Conservation (phyloP, 768 basidiomycete genomes). For the Boletales sp. region DNA sequence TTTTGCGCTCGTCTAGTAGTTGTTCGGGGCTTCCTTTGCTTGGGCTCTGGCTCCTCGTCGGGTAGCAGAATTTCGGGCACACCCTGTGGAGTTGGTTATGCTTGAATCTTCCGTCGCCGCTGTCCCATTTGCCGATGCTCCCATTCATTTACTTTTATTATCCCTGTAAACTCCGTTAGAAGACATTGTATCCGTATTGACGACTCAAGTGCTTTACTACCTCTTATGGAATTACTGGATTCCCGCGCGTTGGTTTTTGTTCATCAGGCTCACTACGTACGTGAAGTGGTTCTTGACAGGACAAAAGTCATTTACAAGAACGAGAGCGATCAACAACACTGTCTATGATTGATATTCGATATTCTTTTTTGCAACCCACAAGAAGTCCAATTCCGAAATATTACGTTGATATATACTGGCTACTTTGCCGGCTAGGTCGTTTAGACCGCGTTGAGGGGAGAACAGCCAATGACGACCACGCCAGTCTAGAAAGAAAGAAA, state of each 20-base stretch:
- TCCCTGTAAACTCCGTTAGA: constrained; percentile 3
- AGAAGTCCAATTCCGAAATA: not conserved
- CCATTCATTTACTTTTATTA: constrained; percentile 4
- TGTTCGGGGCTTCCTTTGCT: no score
- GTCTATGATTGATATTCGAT: not conserved
- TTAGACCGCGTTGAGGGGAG: not conserved
- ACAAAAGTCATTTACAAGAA: no score
- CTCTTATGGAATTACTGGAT: no score
- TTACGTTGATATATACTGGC: not conserved
- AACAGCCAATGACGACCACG: constrained; percentile 2
- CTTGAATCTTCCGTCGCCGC: not conserved
- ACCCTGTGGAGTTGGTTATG: not conserved
- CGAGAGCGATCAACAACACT: not conserved
- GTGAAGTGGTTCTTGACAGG: no score
- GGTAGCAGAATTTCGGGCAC: not conserved
- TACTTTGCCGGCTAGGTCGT: not conserved
- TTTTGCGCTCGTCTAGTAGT: constrained; percentile 22
- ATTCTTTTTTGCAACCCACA: not conserved
- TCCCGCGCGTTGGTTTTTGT: no score
- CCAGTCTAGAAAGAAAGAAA: constrained; percentile 3
- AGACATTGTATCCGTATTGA: constrained; percentile 9
- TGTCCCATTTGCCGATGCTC: constrained; percentile 6
- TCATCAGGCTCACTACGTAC: no score
- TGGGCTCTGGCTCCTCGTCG: not conserved
- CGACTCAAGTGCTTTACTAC: not conserved